Conservation (phyloP, 129 eudicot genomes). For the Chrysanthemum seticuspe region DNA sequence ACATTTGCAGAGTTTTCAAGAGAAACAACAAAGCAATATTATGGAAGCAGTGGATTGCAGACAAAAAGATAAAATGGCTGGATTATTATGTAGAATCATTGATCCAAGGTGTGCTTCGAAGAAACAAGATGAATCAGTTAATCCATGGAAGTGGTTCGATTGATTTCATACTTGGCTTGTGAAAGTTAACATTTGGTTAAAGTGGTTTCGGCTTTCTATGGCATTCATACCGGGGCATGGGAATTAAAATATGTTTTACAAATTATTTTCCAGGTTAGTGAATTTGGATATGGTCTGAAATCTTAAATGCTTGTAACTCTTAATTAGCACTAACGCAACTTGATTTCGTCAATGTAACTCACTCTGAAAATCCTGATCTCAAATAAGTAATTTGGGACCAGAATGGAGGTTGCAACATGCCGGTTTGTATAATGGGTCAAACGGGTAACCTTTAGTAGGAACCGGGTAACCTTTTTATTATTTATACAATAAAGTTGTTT, state of each 20-base stretch:
- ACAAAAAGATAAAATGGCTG: conserved; percentile 45
- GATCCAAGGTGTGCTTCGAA: conserved; percentile 4
- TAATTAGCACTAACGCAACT: conserved; percentile 5
- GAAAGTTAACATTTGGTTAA: background rate
- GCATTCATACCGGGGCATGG: conserved; percentile 1
- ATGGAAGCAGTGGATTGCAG: conserved; percentile 80
- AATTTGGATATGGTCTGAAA: background rate
- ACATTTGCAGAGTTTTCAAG: conserved; percentile 85
- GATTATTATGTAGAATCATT: background rate
- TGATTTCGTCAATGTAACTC: background rate
- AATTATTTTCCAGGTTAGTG: conserved; percentile 20
- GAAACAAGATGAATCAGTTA: conserved; percentile 6
- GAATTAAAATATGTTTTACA: conserved; percentile 8
- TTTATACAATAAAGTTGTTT: background rate
- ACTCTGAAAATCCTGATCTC: background rate
- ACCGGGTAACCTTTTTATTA: no score
- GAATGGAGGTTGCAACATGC: background rate
- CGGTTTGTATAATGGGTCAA: background rate
- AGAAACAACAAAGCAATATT: conserved; percentile 84
- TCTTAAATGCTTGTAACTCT: background rate
- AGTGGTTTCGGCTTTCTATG: conserved; percentile 8
- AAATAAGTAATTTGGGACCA: background rate
- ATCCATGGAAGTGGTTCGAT: conserved; percentile 7
- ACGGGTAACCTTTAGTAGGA: background rate
- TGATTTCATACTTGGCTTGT: background rate